Evolutionary conservation across 2,329 filamentous ascomycete species (phyloP).

Genomic region (Colletotrichum lini): DNA sequence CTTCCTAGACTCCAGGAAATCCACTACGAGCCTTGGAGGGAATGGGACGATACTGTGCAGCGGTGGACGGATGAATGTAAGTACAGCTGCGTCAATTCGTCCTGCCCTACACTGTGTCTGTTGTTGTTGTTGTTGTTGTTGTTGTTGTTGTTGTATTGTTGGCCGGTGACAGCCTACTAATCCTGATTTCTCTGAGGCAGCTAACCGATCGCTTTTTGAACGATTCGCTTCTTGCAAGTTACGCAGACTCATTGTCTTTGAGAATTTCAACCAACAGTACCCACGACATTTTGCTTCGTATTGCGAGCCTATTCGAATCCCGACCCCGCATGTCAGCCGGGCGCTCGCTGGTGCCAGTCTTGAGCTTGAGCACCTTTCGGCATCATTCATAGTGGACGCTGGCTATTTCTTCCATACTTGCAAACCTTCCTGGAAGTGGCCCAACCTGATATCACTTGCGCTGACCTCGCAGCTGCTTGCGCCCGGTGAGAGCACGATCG

Average conservation of each 20-base stretch:
- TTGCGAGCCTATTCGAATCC: conserved; percentile 43
- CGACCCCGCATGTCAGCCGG: conserved; percentile 46
- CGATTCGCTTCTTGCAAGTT: conserved; percentile 47
- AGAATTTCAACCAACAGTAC: conserved; percentile 54
- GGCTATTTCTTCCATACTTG: conserved; percentile 49
- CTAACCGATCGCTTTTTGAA: conserved; percentile 46
- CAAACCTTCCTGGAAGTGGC: conserved; percentile 48
- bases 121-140: no score
- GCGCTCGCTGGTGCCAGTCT: conserved; percentile 50
- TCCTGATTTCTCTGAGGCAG: conserved; percentile 37
- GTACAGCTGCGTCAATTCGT: conserved; percentile 42
- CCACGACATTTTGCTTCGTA: conserved; percentile 39
- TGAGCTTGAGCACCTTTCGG: conserved; percentile 48
- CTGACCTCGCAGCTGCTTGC: conserved; percentile 51
- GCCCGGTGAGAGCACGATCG: conserved; percentile 38
- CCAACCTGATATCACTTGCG: conserved; percentile 49
- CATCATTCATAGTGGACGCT: conserved; percentile 52
- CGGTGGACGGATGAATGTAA: conserved; percentile 48
- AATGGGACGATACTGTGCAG: conserved; percentile 45
- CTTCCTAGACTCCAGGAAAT: conserved; percentile 55
- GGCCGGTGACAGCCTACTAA: conserved; percentile 41
- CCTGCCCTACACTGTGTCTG: not conserved
- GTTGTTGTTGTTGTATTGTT: no score
- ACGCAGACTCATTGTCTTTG: conserved; percentile 52
- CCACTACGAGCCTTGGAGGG: conserved; percentile 57